phyloP scores from a whole-genome alignment of 768 basidiomycete species.

The Roridomyces roridus region DNA sequence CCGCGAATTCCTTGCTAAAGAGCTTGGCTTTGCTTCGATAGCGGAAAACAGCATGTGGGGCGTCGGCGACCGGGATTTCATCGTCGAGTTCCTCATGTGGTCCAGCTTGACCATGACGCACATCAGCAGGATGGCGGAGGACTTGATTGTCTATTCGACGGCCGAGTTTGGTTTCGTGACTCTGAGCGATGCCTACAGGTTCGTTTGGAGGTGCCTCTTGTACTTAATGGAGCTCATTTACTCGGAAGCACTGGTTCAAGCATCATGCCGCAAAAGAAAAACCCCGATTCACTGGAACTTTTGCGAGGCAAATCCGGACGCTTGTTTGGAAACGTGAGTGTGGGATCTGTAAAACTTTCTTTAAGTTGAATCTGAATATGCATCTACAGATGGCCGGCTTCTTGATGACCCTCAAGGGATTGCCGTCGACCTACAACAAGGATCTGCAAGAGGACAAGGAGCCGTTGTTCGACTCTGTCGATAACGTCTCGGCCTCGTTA shows the following conservation, averaged over 20 bases:
- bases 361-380: too few species aligned
- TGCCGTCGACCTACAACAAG: conserved; percentile 99
- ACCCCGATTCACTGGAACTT: conserved; percentile 95
- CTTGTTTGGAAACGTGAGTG: conserved; percentile 85
- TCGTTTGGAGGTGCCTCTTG: conserved; percentile 18
- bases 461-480: conserved; percentile 92
- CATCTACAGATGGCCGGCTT: conserved; percentile 90
- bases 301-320: conserved; percentile 95
- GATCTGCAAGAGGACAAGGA: conserved; percentile 99
- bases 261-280: conserved; percentile 99
- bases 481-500: conserved; percentile 86
- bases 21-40: conserved; percentile 87
- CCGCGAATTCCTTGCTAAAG: conserved; percentile 88
- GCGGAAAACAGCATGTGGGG: conserved; percentile 98
- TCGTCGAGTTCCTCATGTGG: conserved; percentile 98
- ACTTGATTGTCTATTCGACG: conserved; percentile 94
- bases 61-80: conserved; percentile 96
- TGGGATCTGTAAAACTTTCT: too few species aligned
- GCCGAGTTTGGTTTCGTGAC: conserved; percentile 97
- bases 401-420: conserved; percentile 95
- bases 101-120: conserved; percentile 91
- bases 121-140: conserved; percentile 93
- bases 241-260: conserved; percentile 89
- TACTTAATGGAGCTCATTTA: background rate
- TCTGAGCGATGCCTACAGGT: conserved; percentile 98